Percentiles rank a stretch among this genome's conserved stretches.
These are phyloP conservation scores for Chlamydomonas schloesseri DNA, from an alignment of 139 green algal species.

Conservation along the genomic window DNA sequence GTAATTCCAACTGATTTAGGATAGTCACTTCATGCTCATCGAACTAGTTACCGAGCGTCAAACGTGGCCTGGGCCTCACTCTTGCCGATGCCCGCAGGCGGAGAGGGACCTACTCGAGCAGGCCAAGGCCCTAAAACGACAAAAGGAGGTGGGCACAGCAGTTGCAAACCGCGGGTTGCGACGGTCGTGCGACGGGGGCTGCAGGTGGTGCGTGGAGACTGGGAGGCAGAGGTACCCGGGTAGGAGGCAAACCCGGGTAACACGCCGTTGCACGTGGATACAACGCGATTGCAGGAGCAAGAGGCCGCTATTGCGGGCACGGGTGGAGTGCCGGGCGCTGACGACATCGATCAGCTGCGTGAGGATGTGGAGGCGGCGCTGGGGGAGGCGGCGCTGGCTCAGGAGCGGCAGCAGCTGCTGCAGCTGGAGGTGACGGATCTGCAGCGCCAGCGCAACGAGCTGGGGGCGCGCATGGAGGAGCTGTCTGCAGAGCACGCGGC, in stretches of 20 bases:
- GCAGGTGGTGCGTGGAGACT: not conserved
- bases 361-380: slow-evolving; percentile 81
- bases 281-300: slow-evolving; percentile 5
- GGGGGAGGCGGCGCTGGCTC: slow-evolving; percentile 70
- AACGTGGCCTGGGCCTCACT: no score
- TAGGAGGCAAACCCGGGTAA: not conserved
- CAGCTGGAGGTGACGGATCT: slow-evolving; percentile 73
- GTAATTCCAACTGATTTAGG: no score
- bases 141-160: slow-evolving; percentile 58
- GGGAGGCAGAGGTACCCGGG: no score
- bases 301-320: not conserved
- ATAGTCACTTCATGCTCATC: not conserved
- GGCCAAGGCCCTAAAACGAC: slow-evolving; percentile 62
- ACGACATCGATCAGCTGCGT: slow-evolving; percentile 62
- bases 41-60: not conserved
- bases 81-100: not conserved
- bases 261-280: no score
- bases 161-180: not conserved
- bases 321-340: not conserved
- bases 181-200: not conserved
- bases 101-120: slow-evolving; percentile 30
- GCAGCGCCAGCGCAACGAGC: slow-evolving; percentile 69
- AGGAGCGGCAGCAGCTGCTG: slow-evolving; percentile 78
- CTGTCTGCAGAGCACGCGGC: slow-evolving; percentile 61
- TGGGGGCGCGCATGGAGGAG: slow-evolving; percentile 56